Evolutionary conservation across 148 eudicot species (phyloP).

Genomic region (Beta vulgaris): DNA sequence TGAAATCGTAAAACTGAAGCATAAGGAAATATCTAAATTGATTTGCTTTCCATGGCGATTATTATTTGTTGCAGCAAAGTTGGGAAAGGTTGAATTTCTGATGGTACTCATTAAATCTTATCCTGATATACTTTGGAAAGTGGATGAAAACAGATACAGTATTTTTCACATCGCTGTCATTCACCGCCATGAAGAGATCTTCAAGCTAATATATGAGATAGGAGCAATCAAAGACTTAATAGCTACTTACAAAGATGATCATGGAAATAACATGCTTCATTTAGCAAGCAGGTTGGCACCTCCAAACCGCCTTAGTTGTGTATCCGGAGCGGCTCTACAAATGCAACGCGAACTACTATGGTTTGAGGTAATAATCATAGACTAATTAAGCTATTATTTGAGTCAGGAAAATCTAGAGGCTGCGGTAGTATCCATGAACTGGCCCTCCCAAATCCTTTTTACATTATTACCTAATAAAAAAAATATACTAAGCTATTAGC

Average conservation of each 20-base stretch:
- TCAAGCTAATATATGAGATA: constrained; percentile 43
- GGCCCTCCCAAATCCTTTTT: no score
- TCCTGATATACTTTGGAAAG: constrained; percentile 51
- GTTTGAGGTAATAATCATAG: constrained; percentile 33
- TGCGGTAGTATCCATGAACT: no score
- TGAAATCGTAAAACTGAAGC: constrained; percentile 21
- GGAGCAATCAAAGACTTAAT: constrained; percentile 44
- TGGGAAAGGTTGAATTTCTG: constrained; percentile 43
- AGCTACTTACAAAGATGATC: constrained; percentile 31
- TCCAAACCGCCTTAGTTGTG: constrained; percentile 27
- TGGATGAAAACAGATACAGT: constrained; percentile 33
- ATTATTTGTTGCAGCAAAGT: constrained; percentile 25
- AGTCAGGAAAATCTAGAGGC: no score
- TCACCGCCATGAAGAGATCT: constrained; percentile 42
- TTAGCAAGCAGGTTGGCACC: constrained; percentile 40
- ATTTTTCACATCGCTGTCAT: constrained; percentile 51
- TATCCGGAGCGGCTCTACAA: constrained; percentile 45
- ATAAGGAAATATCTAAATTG: constrained; percentile 18
- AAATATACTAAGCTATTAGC: no score
- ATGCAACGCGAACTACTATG: constrained; percentile 46
- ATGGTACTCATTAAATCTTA: constrained; percentile 32
- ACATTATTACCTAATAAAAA: no score
- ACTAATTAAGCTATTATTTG: no score
- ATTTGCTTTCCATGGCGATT: constrained; percentile 27
- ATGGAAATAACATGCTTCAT: constrained; percentile 39